Evolutionary conservation across 768 basidiomycete genomes (phyloP), one percentile per base, ranked within the genome.

Genomic region (Boletus vinaceobasis): DNA sequence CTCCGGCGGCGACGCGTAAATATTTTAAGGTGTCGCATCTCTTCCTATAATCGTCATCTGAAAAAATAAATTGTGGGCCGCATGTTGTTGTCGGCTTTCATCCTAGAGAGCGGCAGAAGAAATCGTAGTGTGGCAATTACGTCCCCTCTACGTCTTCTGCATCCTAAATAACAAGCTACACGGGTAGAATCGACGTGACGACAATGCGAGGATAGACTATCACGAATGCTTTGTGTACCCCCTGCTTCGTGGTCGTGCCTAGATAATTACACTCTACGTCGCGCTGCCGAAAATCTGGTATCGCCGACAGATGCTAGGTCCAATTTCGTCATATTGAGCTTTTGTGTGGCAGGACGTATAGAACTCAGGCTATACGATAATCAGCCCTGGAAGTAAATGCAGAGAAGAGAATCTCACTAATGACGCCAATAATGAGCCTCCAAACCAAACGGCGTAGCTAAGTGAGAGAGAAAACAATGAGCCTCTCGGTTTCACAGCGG

Each of bases 381-480:
- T 62, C 29, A 62, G 38, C 33, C 36, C 46, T 11, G 38, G 13
- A 33, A 51, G 17, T 10, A 27, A 29, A 38, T 32, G 21, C 21
- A 26, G 37, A 43, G 27, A 19, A 26, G 35, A 29, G 4, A 19
- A 11, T 77, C 85, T 73, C 60, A 95, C 93, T 63, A 96, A 79
- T 49, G 93, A 94, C 6, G 95, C 97, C 57, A 98, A 80, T 35
- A 98, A 79, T 7, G 91, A 94, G 27, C 97, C 97, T 64, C 97
- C 97, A 65, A 90, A 98, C 97, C 97, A 99, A 31, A 98, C 97
- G 19, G 97, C 97, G 58, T 92, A 89, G 58, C 88, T 89, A 52
- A 33, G 47, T 40, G 42, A 43, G 51, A 23, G 38, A 48, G 42
- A 35, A 53, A 44, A 43, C 35, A 45, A 48, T 66, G 43, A 65